A percentile compares a stretch with the other conserved stretches of the same genome.
phyloP scores from a whole-genome alignment of 106 monocot genomes.

The Apostasia ramifera region DNA sequence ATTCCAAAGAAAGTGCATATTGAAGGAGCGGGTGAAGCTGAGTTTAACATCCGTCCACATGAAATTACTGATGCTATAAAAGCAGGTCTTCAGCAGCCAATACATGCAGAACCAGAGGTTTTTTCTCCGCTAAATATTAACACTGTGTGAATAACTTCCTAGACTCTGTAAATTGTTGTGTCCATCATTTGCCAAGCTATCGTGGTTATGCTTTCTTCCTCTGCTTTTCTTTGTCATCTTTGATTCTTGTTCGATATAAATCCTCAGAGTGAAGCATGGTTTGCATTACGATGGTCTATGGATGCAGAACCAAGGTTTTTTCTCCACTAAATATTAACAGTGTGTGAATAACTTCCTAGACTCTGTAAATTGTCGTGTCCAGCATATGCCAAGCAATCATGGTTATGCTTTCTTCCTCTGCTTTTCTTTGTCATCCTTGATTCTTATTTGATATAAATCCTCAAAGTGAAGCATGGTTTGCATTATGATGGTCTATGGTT shows the following conservation, averaged over 20 bases:
- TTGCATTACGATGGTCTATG: constrained; percentile 25
- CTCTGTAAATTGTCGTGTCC: neutral
- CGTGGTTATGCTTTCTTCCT: neutral
- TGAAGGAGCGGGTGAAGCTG: constrained; percentile 65
- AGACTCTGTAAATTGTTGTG: neutral
- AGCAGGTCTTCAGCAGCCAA: constrained; percentile 74
- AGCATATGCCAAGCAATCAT: neutral
- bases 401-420: neutral
- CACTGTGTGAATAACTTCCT: neutral
- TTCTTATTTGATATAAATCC: neutral
- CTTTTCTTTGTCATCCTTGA: neutral
- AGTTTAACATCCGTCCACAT: constrained; percentile 67
- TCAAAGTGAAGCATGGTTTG: no score
- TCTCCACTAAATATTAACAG: neutral
- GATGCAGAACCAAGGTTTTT: constrained; percentile 83
- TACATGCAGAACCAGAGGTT: constrained; percentile 95
- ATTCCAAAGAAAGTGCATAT: constrained; percentile 80
- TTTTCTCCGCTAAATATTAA: neutral
- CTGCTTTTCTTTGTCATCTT: neutral
- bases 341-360: neutral
- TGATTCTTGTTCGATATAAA: neutral
- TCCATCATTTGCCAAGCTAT: neutral
- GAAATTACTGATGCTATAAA: constrained; percentile 83
- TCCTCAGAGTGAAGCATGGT: no score
- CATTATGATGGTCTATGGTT: constrained; percentile 29